Base-by-base conservation (phyloP, 208 protist genomes). In the Trichomonas tenax region DNA sequence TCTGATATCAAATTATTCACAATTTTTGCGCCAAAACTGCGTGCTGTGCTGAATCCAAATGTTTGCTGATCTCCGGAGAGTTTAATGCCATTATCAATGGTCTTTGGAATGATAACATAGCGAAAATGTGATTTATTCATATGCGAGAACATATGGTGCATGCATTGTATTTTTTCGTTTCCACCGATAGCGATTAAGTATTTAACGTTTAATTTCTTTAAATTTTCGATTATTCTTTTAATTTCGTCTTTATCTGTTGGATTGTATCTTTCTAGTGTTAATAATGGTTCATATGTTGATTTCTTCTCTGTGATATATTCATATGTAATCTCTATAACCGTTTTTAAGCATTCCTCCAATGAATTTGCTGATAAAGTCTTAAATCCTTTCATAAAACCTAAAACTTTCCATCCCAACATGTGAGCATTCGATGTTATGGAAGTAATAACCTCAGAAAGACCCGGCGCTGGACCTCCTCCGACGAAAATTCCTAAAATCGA, bases 21-120 rank as follows among this genome's bases (percentile, higher is more conserved):
- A 11, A 97, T 34, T 34, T 48, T 31, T 15, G 72, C 41, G 41
- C 96, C 96, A 58, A 97, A 49, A 51, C 41, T 89, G n/a, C 95
- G 0, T 1, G 96, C 96, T 15, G 95, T 97, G 51, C 58, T 31
- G 63, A 84, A 97, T 36, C 96, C 96, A 58, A 97, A 97, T 45
- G 96, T 97, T 8, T 44, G 63, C 48, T 49, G 38, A n/a, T 58
- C 51, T 15, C 88, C 45, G 9, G 96, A 58, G 6, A 97, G n/a
- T 45, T 45, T 45, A 8, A 97, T 31, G 90, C 96, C 96, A 17
- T 97, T 97, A 44, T 96, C 51, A 34, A 97, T 97, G 44, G 96
- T 97, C n/a, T 97, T 97, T 46, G 96, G 95, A 48, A 97, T 95
- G 45, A 96, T 48, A 38, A 51, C 40, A 82, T 96, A 48, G 1